These are phyloP conservation scores for Cucurbita moschata DNA, from an alignment of 306 rosid species.

Conservation along the genomic window DNA sequence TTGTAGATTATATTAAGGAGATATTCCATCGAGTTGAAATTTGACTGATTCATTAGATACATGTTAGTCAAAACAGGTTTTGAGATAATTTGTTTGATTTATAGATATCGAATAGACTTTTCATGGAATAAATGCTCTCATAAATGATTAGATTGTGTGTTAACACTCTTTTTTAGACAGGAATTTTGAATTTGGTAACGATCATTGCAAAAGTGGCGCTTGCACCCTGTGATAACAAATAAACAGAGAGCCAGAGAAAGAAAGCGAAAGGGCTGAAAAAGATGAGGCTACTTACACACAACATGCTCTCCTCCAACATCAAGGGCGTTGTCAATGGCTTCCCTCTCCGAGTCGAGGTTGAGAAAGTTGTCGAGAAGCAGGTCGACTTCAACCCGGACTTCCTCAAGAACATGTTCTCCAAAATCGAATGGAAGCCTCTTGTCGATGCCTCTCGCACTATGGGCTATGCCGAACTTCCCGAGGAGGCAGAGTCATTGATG, in stretches of 20 bases:
- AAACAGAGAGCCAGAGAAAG: no score
- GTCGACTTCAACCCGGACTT: constrained; percentile 55
- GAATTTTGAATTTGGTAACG: background rate
- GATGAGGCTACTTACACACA: constrained; percentile 83
- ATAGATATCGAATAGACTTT: no score
- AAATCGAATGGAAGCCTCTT: constrained; percentile 73
- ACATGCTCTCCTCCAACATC: constrained; percentile 82
- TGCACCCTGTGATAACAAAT: no score
- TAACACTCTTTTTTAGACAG: no score
- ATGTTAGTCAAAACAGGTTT: no score
- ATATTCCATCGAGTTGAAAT: no score
- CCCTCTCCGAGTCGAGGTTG: constrained; percentile 61
- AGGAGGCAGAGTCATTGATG: constrained; percentile 47
- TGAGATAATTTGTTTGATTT: no score
- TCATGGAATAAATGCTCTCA: no score
- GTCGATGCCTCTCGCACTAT: constrained; percentile 39
- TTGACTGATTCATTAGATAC: no score
- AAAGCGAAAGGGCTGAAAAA: background rate
- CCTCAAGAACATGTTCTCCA: constrained; percentile 55
- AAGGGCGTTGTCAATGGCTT: constrained; percentile 74
- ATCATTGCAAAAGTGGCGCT: background rate
- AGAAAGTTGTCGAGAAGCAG: constrained; percentile 49
- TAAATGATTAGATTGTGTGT: no score
- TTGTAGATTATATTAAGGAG: no score
- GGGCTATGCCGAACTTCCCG: constrained; percentile 71